Base-by-base conservation (phyloP, 2,329 filamentous ascomycete genomes). In the Karstenula rhodostoma region DNA sequence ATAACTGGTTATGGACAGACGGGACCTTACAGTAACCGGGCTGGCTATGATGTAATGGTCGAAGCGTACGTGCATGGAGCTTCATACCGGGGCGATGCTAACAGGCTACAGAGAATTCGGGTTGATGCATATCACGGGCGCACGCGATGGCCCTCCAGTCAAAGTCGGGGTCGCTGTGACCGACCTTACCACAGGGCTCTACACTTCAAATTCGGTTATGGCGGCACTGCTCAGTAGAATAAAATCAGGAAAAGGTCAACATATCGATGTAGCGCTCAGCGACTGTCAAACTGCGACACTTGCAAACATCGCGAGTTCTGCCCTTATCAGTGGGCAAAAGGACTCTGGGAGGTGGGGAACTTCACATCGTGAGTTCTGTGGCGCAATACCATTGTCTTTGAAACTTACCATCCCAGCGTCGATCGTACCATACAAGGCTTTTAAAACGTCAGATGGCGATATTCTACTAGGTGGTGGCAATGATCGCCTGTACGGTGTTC, bases 31-130 rank as follows among this genome's bases (percentile, higher is more conserved):
- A 88, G 90, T 6, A 87, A 89, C 65, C 86, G 95, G 15, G 93
- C 95, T 3, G 95, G 95, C 4, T 99, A 99, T 83, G 95, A 99
- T 79, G 95, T 99, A 68, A 99, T 99, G 94, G 94, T 99, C 12
- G 95, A 99, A 82, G 95, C 95, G 61, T 82, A 69, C 60, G 79
- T 75, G 7, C 58, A 37, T 10, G 15, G 17, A 1, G 9, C 2
- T 13, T 27, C 15, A 9, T 37, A 15, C 15, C 15, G 22, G 9
- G 10, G 29, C 2, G 7, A 15, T 54, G 27, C 65, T 74, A 43
- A 74, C 57, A 55, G 15, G 50, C 15, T 3, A 13, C 57, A 83
- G 81, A 12, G 95, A 98, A 77, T 94, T 99, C 80, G 95, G 95
- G 0, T 81, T 99, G 58, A 99, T 99, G 95, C 95, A 99, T 80